Evolutionary conservation across 2,329 filamentous ascomycete species (phyloP), one percentile per base, ranked within the genome.

Genomic region (Talaromyces islandicus): DNA sequence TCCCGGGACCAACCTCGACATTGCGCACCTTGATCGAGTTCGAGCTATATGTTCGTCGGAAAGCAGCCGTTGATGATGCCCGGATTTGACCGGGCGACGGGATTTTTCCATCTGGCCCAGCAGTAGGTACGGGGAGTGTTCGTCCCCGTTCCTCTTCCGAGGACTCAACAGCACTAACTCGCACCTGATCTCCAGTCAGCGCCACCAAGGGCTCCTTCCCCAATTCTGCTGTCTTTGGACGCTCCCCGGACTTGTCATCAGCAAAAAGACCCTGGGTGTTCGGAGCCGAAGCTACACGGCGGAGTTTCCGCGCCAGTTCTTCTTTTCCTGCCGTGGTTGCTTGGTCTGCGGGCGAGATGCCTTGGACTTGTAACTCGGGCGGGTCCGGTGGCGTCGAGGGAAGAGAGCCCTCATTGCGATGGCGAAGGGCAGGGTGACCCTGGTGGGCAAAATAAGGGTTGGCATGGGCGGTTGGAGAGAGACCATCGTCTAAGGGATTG

Each of bases 1-100:
- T 97, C 64, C 90, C 83, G 0, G 94, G 94, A 0, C 92, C 90
- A 38, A 99, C 94, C 77, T 99, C 94, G 54, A 99, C 94, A 73
- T 96, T 92, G 69, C 94, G 86, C 66, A 97, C 91, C 78, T 99
- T 99, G 81, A 99, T 99, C 46, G 94, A 97, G 76, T 97, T 99
- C 66, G 93, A 97, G 77, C 94, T 97, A 75, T 99, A 99, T 2
- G 94, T 99, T 73, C 94, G 85, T 70, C 94, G 84, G 78, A 97
- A 99, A 21, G 91, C 87, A 54, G 91, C 81, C 19, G 54, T 48
- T 1, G 60, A 57, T 19, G 85, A 77, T 66, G 84, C 81, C 60
- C 83, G 83, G 65, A 88, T 85, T 68, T 87, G 85, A 57, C 84
- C 85, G 4, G 88, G 87, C 1, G 85, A 83, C 4, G 87, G 83